These are phyloP conservation scores for Metschnikowia cerradonensis DNA, from an alignment of 805 yeast genomes.

Conservation along the genomic window DNA sequence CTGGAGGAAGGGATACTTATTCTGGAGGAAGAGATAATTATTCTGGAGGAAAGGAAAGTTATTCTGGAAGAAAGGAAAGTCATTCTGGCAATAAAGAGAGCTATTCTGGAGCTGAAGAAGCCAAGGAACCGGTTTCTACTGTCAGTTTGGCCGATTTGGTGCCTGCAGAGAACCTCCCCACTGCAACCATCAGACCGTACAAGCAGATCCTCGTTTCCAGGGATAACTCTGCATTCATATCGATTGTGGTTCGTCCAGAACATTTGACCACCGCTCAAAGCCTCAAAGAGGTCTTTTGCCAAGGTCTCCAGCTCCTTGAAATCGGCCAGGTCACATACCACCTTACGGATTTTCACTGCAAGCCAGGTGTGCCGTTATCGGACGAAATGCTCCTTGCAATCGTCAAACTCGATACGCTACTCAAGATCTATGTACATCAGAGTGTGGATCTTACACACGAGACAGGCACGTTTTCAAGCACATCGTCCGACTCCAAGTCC, in stretches of 20 bases:
- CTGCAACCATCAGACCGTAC: neutral
- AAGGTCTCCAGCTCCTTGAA: constrained; percentile 33
- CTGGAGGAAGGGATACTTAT: too few relatives aligned
- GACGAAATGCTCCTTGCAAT: constrained; percentile 42
- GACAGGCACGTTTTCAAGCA: constrained; percentile 40
- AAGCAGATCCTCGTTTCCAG: constrained; percentile 52
- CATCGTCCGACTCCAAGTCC: constrained; percentile 54
- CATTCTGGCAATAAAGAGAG: too few relatives aligned
- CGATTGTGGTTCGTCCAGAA: constrained; percentile 35
- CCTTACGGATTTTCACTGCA: constrained; percentile 65
- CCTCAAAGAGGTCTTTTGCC: constrained; percentile 36
- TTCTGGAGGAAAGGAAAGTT: too few relatives aligned
- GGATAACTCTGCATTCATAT: constrained; percentile 56
- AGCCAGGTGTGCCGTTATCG: constrained; percentile 53
- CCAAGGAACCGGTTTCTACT: neutral
- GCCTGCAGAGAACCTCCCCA: neutral
- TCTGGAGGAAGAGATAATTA: too few relatives aligned
- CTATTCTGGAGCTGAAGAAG: too few relatives aligned
- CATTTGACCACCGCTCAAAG: constrained; percentile 24
- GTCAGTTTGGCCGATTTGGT: neutral
- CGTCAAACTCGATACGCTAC: constrained; percentile 27
- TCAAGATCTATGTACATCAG: constrained; percentile 34
- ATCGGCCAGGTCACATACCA: constrained; percentile 42
- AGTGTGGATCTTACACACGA: constrained; percentile 31
- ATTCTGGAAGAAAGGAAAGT: too few relatives aligned